phyloP scores from a whole-genome alignment of 441 rosid genomes.

The Eruca vesicaria region DNA sequence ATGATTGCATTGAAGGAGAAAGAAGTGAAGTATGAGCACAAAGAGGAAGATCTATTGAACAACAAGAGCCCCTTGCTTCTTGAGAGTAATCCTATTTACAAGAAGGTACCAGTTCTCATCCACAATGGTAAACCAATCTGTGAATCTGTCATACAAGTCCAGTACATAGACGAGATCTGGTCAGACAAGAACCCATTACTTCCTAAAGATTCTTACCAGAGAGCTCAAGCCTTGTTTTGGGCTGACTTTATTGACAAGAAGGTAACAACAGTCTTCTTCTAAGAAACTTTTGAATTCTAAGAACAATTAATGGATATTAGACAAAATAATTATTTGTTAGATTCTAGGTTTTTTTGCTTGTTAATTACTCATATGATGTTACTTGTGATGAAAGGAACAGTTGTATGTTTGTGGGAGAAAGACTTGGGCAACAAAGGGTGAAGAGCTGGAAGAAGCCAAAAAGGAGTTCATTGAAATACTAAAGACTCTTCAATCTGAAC shows the following conservation, averaged over 20 bases:
- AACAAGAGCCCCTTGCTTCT: not conserved
- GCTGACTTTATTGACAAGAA: constrained; percentile 37
- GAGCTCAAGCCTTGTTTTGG: constrained; percentile 35
- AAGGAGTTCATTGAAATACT: constrained; percentile 18
- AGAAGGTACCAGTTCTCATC: not conserved
- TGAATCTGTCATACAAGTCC: constrained; percentile 32
- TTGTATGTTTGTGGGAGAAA: constrained; percentile 23
- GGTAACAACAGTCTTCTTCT: constrained; percentile 15
- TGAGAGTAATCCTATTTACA: not conserved
- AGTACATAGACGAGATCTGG: constrained; percentile 36
- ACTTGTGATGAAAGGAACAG: not conserved
- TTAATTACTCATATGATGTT: constrained; percentile 6
- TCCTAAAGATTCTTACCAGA: constrained; percentile 20
- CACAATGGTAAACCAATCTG: constrained; percentile 17
- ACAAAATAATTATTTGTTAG: not conserved
- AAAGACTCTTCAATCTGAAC: constrained; percentile 20
- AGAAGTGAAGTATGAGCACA: constrained; percentile 13
- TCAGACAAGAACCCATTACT: constrained; percentile 1
- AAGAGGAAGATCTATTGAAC: not conserved
- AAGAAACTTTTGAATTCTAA: not conserved
- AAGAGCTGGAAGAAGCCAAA: not conserved
- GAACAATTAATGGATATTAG: not conserved
- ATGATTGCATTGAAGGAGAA: constrained; percentile 30
- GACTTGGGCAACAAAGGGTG: constrained; percentile 21
- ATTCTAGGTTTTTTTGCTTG: constrained; percentile 6